These are phyloP conservation scores for Gloeostereum incarnatum DNA, from an alignment of 768 basidiomycete species.

Conservation along the genomic window DNA sequence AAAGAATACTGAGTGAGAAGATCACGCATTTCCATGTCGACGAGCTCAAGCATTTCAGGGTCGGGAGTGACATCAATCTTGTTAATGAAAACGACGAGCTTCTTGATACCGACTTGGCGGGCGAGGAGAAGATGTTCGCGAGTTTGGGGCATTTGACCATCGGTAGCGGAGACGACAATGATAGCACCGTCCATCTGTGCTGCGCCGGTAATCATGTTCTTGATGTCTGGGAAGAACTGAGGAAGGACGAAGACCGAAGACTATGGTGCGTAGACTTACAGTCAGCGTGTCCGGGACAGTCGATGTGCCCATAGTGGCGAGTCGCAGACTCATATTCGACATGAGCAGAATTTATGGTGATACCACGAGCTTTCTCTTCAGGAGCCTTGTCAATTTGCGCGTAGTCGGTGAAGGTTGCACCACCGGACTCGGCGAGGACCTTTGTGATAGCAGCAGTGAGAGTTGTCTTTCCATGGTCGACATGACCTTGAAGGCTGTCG, in stretches of 20 bases:
- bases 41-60: constrained; percentile 97
- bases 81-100: constrained; percentile 98
- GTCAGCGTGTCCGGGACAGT: constrained; percentile 95
- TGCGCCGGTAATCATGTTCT: constrained; percentile 99
- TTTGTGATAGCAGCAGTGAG: constrained; percentile 95
- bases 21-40: constrained; percentile 99
- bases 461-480: constrained; percentile 98
- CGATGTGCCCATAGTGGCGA: constrained; percentile 96
- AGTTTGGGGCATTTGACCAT: constrained; percentile 99
- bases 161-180: constrained; percentile 95
- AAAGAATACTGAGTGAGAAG: constrained; percentile 86
- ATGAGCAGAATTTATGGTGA: constrained; percentile 98
- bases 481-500: constrained; percentile 51
- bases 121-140: constrained; percentile 96
- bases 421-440: constrained; percentile 70
- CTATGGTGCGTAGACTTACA: constrained; percentile 47
- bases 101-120: constrained; percentile 96
- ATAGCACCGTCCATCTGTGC: constrained; percentile 97
- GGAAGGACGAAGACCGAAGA: constrained; percentile 2
- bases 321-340: constrained; percentile 92
- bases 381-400: constrained; percentile 98
- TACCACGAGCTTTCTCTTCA: constrained; percentile 98
- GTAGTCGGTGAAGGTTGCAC: constrained; percentile 90
- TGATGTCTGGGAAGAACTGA: constrained; percentile 53
- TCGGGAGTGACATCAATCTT: constrained; percentile 96